Evolutionary conservation across 768 basidiomycete species (phyloP), one percentile per base, ranked within the genome.

Genomic region (Pleurotus cornucopiae): DNA sequence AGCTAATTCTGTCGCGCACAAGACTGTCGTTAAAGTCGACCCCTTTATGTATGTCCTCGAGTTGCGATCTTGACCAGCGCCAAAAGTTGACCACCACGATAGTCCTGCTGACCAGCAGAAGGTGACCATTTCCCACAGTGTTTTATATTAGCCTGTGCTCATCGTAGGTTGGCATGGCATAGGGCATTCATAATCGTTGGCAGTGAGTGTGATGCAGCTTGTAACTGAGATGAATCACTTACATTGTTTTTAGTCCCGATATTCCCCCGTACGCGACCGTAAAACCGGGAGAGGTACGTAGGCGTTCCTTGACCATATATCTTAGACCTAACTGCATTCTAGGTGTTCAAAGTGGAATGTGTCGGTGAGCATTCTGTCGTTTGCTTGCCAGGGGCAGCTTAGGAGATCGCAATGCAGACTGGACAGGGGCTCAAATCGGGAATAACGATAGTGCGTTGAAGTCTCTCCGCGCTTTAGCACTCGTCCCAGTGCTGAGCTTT

Each of bases 341-440:
- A 86, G 79, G 81, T 82, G 3, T 89, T 89, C 74, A 87, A 86
- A 56, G 66, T 89, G 16, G 80, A 88, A 71, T 87, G 85, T 59
- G 77, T 86, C 39, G 85, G 85, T 83, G 63, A 46, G 80, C n/a
- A 21, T 34, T 1, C 30, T 0, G 4, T 34, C 30, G 30, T 34
- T 34, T 34, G 9, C 30, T 34, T 34, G 30, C 30, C 11, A 34
- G 30, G 30, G 30, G 30, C 30, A 11, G 9, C 30, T 34, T 34
- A 34, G 30, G 30, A 34, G 30, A 34, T 44, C n/a, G 20, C 41
- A 5, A 21, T n/a, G 41, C 11, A 86, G 86, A 88, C 61, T 90
- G 87, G 88, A 90, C 87, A 13, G 88, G 87, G 14, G 87, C 85
- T 0, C 86, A 89, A 63, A 88, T 89, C 48, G 85, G 86, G 44